Percentiles rank a stretch among this genome's conserved stretches.
Conservation (phyloP, 2,329 filamentous ascomycete species). For the Neodidymelliopsis sp. region DNA sequence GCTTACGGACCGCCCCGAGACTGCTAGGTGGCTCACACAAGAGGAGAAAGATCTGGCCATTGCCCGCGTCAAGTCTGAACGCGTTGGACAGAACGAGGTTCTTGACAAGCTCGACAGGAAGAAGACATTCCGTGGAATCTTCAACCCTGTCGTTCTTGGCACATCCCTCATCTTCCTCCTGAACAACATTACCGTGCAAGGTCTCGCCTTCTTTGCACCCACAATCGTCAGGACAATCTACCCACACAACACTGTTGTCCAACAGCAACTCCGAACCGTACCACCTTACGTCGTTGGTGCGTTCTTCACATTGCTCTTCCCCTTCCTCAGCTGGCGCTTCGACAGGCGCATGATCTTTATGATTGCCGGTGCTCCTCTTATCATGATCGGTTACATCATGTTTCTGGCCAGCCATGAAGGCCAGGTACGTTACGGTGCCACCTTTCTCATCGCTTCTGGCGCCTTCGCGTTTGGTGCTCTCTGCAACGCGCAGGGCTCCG, state of each 20-base stretch:
- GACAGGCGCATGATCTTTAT: slow-evolving; percentile 69
- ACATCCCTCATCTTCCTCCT: slow-evolving; percentile 68
- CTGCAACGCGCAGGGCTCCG: slow-evolving; percentile 71
- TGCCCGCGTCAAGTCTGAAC: slow-evolving; percentile 73
- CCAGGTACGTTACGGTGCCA: slow-evolving; percentile 70
- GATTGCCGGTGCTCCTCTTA: slow-evolving; percentile 65
- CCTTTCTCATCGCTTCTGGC: slow-evolving; percentile 71
- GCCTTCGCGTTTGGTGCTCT: slow-evolving; percentile 70
- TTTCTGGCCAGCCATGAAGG: slow-evolving; percentile 64
- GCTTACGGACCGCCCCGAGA: slow-evolving; percentile 73
- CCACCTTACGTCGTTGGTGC: slow-evolving; percentile 74
- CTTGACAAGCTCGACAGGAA: slow-evolving; percentile 68
- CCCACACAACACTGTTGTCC: slow-evolving; percentile 62
- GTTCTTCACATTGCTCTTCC: slow-evolving; percentile 70
- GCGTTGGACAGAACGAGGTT: slow-evolving; percentile 67
- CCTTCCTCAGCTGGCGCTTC: slow-evolving; percentile 66
- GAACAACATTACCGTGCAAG: slow-evolving; percentile 75
- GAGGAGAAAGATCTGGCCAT: slow-evolving; percentile 73
- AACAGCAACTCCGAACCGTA: slow-evolving; percentile 73
- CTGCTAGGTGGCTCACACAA: slow-evolving; percentile 69
- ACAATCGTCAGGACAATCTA: slow-evolving; percentile 77
- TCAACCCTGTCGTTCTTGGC: slow-evolving; percentile 67
- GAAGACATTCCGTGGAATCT: slow-evolving; percentile 69
- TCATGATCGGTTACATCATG: slow-evolving; percentile 74
- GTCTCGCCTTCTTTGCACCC: slow-evolving; percentile 73